Evolutionary conservation across 2,329 filamentous ascomycete species (phyloP).

Genomic region (Tothia fuscella): DNA sequence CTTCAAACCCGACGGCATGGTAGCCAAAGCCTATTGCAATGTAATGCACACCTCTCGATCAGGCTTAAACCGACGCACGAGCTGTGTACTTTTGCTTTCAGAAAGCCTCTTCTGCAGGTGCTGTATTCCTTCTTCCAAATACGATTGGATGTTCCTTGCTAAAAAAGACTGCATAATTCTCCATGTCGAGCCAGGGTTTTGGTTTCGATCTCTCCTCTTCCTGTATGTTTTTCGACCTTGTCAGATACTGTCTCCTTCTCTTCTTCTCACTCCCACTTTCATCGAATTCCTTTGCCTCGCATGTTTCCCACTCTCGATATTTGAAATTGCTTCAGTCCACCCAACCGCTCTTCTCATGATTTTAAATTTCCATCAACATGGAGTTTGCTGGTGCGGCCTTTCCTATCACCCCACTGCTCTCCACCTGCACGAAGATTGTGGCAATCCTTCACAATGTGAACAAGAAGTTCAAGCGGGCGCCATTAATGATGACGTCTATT

Average conservation of each 20-base stretch:
- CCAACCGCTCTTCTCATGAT: not conserved
- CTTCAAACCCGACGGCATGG: too few relatives aligned
- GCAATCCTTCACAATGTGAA: constrained; percentile 9
- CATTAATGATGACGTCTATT: constrained; percentile 11
- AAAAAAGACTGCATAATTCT: not conserved
- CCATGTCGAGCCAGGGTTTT: not conserved
- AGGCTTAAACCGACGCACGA: too few relatives aligned
- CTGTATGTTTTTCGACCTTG: not conserved
- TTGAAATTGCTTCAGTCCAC: too few relatives aligned
- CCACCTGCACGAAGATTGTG: constrained; percentile 9
- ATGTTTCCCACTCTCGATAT: not conserved
- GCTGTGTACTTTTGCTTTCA: too few relatives aligned
- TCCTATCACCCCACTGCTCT: constrained; percentile 9
- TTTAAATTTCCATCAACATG: not conserved
- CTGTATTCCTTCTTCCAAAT: not conserved
- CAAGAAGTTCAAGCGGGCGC: constrained; percentile 9
- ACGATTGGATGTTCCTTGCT: not conserved
- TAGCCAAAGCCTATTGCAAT: too few relatives aligned
- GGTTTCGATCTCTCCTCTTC: not conserved
- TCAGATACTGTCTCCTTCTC: not conserved
- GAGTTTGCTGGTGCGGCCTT: constrained; percentile 9
- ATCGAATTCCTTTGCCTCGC: not conserved
- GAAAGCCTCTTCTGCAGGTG: constrained; percentile 1
- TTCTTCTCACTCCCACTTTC: not conserved
- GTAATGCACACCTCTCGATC: too few relatives aligned